Evolutionary conservation across 139 green algal genomes (phyloP).

Genomic region (Coelastrella sp.): DNA sequence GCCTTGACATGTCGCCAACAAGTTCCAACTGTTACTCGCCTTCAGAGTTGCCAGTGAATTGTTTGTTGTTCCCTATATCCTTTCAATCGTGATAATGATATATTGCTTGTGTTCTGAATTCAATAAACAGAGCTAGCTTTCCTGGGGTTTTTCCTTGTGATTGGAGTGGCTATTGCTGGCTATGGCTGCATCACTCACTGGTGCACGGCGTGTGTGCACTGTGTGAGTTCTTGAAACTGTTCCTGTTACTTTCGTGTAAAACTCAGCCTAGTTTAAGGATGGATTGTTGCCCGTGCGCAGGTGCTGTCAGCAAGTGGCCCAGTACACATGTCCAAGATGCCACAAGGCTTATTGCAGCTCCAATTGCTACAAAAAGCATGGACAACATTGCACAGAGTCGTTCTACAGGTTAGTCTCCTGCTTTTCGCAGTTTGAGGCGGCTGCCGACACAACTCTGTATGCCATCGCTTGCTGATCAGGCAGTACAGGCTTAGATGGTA

Average conservation of each 20-base stretch:
- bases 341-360: slow-evolving; percentile 83
- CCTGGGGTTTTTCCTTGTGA: no score
- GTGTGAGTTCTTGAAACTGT: not conserved
- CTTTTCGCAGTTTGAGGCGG: not conserved
- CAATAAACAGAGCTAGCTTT: no score
- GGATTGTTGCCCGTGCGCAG: slow-evolving; percentile 53
- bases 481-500: not conserved
- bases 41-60: no score
- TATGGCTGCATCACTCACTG: not conserved
- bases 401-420: slow-evolving; percentile 69
- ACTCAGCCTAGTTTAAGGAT: not conserved
- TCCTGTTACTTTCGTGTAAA: not conserved
- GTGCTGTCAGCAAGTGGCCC: slow-evolving; percentile 63
- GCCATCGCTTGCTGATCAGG: not conserved
- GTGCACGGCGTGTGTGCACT: slow-evolving; percentile 8
- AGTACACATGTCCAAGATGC: slow-evolving; percentile 86
- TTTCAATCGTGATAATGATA: no score
- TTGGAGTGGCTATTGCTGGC: not conserved
- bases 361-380: slow-evolving; percentile 81
- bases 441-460: no score
- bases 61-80: no score
- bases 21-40: no score
- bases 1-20: no score
- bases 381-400: slow-evolving; percentile 72
- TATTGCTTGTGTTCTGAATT: no score